Conservation (phyloP, 495 filamentous ascomycete genomes). For the Xanthoparmelia taractica region DNA sequence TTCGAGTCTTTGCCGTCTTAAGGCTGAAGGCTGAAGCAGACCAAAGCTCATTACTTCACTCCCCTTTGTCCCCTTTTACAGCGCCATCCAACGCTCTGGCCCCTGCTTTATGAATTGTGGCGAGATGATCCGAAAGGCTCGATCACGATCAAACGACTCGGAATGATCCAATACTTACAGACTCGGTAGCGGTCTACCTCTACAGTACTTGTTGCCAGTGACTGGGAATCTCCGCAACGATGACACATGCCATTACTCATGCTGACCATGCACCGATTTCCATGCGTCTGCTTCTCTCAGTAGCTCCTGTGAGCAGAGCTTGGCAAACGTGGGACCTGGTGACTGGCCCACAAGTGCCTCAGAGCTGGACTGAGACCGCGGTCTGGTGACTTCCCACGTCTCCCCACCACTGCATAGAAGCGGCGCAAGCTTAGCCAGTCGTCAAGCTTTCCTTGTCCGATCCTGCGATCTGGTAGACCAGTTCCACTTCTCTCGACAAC, state of each 20-base stretch:
- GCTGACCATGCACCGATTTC: neutral
- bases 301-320: neutral
- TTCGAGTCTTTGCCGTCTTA: neutral
- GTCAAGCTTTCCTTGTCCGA: constrained; percentile 10
- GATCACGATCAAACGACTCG: neutral
- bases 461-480: constrained; percentile 11
- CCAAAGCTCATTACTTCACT: neutral
- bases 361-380: constrained; percentile 3
- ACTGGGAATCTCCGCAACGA: neutral
- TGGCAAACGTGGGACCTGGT: neutral
- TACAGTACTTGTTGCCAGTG: neutral
- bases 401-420: constrained; percentile 7
- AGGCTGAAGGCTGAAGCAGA: neutral
- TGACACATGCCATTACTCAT: neutral
- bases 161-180: neutral
- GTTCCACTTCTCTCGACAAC: neutral
- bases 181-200: neutral
- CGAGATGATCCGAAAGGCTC: neutral
- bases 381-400: constrained; percentile 5
- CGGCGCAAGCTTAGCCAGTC: constrained; percentile 10
- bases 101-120: neutral
- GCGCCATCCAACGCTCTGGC: neutral
- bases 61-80: neutral
- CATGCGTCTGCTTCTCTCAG: neutral
- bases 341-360: constrained; percentile 10